Percentiles rank a stretch among this genome's conserved stretches.
These are phyloP conservation scores for Oryza brachyantha DNA, from an alignment of 176 grass and related monocot genomes.

Conservation along the genomic window DNA sequence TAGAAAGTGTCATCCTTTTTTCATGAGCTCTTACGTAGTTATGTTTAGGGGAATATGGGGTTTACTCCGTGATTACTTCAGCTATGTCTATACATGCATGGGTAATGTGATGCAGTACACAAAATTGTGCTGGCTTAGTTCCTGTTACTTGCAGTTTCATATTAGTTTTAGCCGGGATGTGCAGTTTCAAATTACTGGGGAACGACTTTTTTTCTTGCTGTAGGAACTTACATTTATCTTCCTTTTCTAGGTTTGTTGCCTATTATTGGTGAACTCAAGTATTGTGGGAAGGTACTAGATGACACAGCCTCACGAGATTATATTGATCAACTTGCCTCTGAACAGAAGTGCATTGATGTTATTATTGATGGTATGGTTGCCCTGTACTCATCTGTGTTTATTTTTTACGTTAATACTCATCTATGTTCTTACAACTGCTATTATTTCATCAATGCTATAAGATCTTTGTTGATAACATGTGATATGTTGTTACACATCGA, in stretches of 20 bases:
- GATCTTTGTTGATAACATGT: constrained; percentile 7
- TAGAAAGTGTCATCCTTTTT: constrained; percentile 4
- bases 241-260: constrained; percentile 67
- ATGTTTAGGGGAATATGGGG: not conserved
- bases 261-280: constrained; percentile 62
- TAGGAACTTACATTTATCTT: constrained; percentile 15
- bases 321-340: constrained; percentile 46
- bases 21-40: constrained; percentile 2
- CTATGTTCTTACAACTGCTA: constrained; percentile 9
- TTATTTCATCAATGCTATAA: constrained; percentile 9
- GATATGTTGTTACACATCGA: constrained; percentile 20
- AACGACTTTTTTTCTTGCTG: not conserved
- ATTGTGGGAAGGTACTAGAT: constrained; percentile 54
- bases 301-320: constrained; percentile 41
- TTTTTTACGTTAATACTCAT: too few relatives aligned
- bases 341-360: constrained; percentile 66
- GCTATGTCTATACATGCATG: not conserved
- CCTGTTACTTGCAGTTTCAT: too few relatives aligned
- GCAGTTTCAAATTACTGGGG: not conserved
- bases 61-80: not conserved
- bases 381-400: constrained; percentile 8
- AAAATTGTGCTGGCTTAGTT: not conserved
- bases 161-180: not conserved
- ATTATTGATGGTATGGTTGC: constrained; percentile 64
- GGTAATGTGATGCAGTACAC: constrained; percentile 6